phyloP scores from a whole-genome alignment of 2,329 filamentous ascomycete genomes.

The Cytospora piceae region DNA sequence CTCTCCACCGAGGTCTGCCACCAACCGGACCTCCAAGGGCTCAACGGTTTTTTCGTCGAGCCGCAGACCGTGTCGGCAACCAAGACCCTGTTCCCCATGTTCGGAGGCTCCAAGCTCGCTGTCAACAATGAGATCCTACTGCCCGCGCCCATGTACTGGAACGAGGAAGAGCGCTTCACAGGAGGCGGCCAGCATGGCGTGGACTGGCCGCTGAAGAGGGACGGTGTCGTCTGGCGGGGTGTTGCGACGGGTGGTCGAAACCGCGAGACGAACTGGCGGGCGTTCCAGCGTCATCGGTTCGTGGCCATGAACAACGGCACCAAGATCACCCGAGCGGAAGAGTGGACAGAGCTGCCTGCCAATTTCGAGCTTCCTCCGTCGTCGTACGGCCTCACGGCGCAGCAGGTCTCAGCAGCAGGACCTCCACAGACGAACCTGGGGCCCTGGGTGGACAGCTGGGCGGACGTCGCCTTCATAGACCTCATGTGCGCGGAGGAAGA shows the following conservation, averaged over 20 bases:
- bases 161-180: conserved; percentile 64
- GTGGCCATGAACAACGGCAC: conserved; percentile 73
- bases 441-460: conserved; percentile 53
- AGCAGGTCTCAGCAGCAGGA: conserved; percentile 40
- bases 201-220: conserved; percentile 61
- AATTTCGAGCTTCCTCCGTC: conserved; percentile 59
- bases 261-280: conserved; percentile 65
- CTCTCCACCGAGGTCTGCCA: conserved; percentile 66
- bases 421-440: conserved; percentile 42
- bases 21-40: conserved; percentile 64
- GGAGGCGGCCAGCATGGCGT: conserved; percentile 58
- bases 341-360: conserved; percentile 44
- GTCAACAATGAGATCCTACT: conserved; percentile 74
- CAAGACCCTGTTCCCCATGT: conserved; percentile 64
- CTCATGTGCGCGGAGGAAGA: conserved; percentile 52
- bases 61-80: conserved; percentile 61
- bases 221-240: conserved; percentile 65
- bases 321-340: conserved; percentile 54
- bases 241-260: conserved; percentile 69
- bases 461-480: conserved; percentile 58
- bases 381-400: conserved; percentile 52
- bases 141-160: conserved; percentile 71
- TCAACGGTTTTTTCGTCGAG: conserved; percentile 68
- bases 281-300: conserved; percentile 77
- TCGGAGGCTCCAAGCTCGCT: conserved; percentile 69